A percentile compares a stretch with the other conserved stretches of the same genome.
Evolutionary conservation across 352 stramenopile species (phyloP).

Genomic region (Phytophthora brassicae): DNA sequence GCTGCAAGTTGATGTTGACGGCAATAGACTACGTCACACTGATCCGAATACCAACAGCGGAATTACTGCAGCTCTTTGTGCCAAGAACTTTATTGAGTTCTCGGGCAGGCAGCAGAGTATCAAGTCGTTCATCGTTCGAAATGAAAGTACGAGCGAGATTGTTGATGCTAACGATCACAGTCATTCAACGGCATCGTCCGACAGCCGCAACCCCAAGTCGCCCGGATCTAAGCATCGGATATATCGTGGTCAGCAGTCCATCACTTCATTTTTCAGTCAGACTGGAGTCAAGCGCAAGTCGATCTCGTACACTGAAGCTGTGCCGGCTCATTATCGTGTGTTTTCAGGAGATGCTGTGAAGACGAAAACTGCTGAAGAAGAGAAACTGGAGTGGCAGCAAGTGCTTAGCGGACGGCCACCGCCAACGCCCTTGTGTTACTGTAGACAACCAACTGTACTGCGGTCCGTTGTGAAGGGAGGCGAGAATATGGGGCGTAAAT

Average conservation of each 20-base stretch:
- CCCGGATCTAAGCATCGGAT: constrained; percentile 10
- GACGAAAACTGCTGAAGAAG: constrained; percentile 38
- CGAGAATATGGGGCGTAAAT: constrained; percentile 84
- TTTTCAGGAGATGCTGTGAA: constrained; percentile 15
- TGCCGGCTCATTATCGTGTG: constrained; percentile 11
- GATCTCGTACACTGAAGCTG: not conserved
- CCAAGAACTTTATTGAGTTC: constrained; percentile 77
- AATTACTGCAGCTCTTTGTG: constrained; percentile 50
- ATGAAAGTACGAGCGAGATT: constrained; percentile 1
- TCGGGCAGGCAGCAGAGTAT: constrained; percentile 76
- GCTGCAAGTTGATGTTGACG: too few species aligned
- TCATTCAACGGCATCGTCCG: not conserved
- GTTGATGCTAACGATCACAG: not conserved
- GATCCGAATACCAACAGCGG: constrained; percentile 14
- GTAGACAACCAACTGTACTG: constrained; percentile 65
- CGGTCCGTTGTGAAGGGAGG: constrained; percentile 78
- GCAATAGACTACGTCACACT: too few species aligned
- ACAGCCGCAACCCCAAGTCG: not conserved
- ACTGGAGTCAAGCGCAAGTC: constrained; percentile 20
- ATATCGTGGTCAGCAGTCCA: constrained; percentile 41
- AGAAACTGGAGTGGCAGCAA: constrained; percentile 50
- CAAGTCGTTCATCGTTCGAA: constrained; percentile 41
- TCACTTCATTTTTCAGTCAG: constrained; percentile 54
- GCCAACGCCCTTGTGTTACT: constrained; percentile 66
- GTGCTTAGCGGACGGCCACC: constrained; percentile 65